Evolutionary conservation across 257 asterid genomes (phyloP).

Genomic region (Solanum sitiens): DNA sequence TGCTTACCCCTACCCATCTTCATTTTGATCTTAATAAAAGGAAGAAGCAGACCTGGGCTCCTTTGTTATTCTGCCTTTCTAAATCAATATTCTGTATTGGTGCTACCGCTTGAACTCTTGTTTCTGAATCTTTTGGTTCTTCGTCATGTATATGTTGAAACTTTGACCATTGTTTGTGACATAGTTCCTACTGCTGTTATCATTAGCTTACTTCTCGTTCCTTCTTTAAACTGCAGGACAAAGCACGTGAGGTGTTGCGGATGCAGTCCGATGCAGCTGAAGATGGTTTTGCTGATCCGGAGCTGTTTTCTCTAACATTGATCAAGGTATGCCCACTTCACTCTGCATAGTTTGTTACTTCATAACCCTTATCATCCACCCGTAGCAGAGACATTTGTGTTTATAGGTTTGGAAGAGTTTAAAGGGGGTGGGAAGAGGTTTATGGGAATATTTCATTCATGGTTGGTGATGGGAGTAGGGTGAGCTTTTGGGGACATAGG

Average conservation of each 20-base stretch:
- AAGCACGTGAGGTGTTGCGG: conserved; percentile 74
- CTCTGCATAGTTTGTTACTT: neutral
- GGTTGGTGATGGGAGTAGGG: too few relatives aligned
- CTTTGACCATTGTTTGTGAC: neutral
- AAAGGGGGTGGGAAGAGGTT: too few relatives aligned
- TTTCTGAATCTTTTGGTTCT: neutral
- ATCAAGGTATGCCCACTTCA: conserved; percentile 40
- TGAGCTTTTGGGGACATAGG: too few relatives aligned
- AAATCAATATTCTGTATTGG: neutral
- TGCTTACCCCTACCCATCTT: neutral
- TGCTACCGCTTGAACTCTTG: neutral
- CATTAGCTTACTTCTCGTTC: neutral
- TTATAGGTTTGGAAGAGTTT: too few relatives aligned
- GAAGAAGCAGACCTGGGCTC: neutral
- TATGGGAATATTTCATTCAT: too few relatives aligned
- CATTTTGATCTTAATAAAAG: neutral
- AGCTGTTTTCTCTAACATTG: conserved; percentile 64
- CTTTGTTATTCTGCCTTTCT: neutral
- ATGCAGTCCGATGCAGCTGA: conserved; percentile 15
- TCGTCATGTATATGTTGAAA: neutral
- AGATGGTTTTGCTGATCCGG: conserved; percentile 68
- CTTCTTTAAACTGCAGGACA: conserved; percentile 34
- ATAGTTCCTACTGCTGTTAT: neutral
- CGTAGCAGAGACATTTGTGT: too few relatives aligned
- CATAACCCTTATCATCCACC: too few relatives aligned